Percentiles rank a stretch among this genome's conserved stretches.
phyloP scores from a whole-genome alignment of 257 asterid species.

The Nicotiana benthamiana region DNA sequence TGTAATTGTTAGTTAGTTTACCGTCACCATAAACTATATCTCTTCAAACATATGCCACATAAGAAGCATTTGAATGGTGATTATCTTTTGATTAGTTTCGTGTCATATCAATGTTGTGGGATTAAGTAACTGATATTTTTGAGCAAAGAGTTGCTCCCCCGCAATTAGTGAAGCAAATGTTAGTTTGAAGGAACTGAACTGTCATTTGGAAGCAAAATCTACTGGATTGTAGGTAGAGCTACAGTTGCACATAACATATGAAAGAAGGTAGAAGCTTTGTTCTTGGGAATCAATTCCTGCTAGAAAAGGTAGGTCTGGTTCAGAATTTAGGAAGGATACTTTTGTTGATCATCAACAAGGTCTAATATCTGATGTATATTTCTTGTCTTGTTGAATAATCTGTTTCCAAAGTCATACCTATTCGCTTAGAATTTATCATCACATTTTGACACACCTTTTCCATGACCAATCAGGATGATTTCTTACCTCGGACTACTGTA shows the following conservation, averaged over 20 bases:
- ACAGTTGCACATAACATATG: background rate
- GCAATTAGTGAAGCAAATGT: background rate
- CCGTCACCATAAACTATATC: background rate
- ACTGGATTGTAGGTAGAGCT: background rate
- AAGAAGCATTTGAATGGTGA: background rate
- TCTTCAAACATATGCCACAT: background rate
- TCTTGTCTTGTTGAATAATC: background rate
- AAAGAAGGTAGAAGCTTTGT: background rate
- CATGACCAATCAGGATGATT: slow-evolving; percentile 70
- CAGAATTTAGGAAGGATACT: background rate
- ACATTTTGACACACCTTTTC: background rate
- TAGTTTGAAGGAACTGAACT: background rate
- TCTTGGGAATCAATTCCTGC: slow-evolving; percentile 1
- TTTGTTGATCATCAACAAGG: background rate
- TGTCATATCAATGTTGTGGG: background rate
- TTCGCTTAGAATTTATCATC: background rate
- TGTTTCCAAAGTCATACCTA: background rate
- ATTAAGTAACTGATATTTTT: background rate
- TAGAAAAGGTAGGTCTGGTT: background rate
- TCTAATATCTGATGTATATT: background rate
- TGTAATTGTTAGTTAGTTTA: background rate
- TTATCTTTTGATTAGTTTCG: background rate
- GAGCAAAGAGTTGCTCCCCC: background rate
- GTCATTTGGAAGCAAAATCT: background rate
- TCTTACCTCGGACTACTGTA: slow-evolving; percentile 95